Evolutionary conservation across 2,329 filamentous ascomycete genomes (phyloP), one percentile per base, ranked within the genome.

Genomic region (Penicillium digitatum): DNA sequence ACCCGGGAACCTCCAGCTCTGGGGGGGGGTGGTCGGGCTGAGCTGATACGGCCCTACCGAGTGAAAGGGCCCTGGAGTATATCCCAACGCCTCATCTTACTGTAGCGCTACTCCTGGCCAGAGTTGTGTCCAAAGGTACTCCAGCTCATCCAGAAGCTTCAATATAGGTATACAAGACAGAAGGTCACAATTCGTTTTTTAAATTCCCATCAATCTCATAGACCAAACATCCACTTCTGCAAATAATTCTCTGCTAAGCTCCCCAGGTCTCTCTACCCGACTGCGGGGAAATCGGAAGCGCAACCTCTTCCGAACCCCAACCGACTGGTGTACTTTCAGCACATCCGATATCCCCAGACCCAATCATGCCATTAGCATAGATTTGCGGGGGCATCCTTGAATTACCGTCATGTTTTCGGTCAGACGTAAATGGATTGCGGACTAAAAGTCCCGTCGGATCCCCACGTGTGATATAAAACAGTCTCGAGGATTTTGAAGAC

Each of bases 211-310:
- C n/a, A n/a, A n/a, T 26, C 3, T 26, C 6, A 26, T 3, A 39
- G 22, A 22, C 8, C 18, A 20, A 20, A 38, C 7, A 38, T 3
- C 37, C 18, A 7, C 6, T 0, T 9, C 9, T 2, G 0, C 3
- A 26, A 27, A 42, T 8, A 18, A 42, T 18, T 42, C 18, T 12
- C 22, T 37, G 34, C 39, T 27, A 32, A 32, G 42, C 6, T 45
- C 12, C 20, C 26, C 40, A 14, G 39, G 38, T 3, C 14, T 40
- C 14, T 40, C 39, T 43, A 45, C 14, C 43, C 43, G 29, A 45
- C 20, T 26, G 42, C 54, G 60, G 62, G 59, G 63, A 49, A 58
- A 50, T 67, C 64, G 64, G 65, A 66, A 59, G 58, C 20, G 52
- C 29, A 42, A 29, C 42, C 50, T 55, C 55, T 64, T 59, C 57